These are phyloP conservation scores for Lentinus tigrinus DNA, from an alignment of 768 basidiomycete species.

Conservation along the genomic window DNA sequence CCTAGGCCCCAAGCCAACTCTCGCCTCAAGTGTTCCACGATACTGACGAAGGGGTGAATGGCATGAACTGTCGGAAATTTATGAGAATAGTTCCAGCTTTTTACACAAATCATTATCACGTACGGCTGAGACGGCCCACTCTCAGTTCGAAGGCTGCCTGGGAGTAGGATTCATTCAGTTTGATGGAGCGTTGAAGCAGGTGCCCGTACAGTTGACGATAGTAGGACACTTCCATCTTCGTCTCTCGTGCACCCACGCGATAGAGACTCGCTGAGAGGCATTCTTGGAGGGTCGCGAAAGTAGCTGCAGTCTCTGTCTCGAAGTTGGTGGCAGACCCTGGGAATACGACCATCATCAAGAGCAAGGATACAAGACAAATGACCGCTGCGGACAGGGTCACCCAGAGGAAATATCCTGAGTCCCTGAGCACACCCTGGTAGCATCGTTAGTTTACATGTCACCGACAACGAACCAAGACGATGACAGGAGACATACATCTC, in stretches of 20 bases:
- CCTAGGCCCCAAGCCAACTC: constrained; percentile 44
- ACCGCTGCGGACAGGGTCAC: constrained; percentile 38
- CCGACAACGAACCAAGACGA: background rate
- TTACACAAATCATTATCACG: background rate
- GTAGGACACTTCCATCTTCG: constrained; percentile 10
- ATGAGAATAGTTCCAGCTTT: background rate
- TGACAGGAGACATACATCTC: constrained; percentile 28
- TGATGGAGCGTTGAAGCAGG: constrained; percentile 36
- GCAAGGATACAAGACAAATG: constrained; percentile 36
- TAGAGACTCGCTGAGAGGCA: constrained; percentile 35
- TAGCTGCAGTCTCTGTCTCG: constrained; percentile 36
- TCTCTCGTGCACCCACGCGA: constrained; percentile 22
- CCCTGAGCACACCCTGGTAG: constrained; percentile 24
- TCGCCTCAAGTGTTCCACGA: constrained; percentile 44
- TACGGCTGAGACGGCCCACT: constrained; percentile 43
- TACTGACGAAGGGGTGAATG: constrained; percentile 42
- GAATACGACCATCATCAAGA: constrained; percentile 38
- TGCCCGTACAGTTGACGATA: constrained; percentile 25
- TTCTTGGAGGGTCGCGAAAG: constrained; percentile 34
- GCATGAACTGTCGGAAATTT: constrained; percentile 33
- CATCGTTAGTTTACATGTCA: background rate
- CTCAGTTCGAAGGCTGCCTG: constrained; percentile 48
- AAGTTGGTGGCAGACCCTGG: constrained; percentile 45
- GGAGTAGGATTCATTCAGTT: constrained; percentile 40
- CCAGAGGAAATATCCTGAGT: constrained; percentile 39